Evolutionary conservation across 257 asterid genomes (phyloP).

Genomic region (Primulina eburnea): DNA sequence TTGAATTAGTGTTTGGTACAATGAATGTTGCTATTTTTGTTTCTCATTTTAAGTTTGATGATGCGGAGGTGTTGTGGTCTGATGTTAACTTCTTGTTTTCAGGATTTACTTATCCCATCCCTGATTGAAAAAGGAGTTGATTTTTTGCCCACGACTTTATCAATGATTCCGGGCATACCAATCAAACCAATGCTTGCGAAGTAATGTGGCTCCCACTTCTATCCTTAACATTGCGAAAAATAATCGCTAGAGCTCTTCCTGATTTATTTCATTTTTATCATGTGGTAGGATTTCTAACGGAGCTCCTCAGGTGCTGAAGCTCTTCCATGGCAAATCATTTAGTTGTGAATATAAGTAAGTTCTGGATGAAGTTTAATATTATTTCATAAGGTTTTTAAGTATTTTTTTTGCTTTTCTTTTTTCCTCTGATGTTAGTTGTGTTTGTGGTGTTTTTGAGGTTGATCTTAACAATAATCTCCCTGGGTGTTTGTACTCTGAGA

Average conservation of each 20-base stretch:
- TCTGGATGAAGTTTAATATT: slow-evolving; percentile 7
- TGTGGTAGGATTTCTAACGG: slow-evolving; percentile 79
- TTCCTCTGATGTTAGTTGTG: not conserved
- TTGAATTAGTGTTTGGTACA: too few relatives aligned
- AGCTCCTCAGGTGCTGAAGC: slow-evolving; percentile 60
- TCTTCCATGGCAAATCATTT: slow-evolving; percentile 64
- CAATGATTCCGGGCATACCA: slow-evolving; percentile 90
- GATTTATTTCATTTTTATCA: slow-evolving; percentile 20
- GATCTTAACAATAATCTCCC: slow-evolving; percentile 16
- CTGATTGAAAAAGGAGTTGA: slow-evolving; percentile 70
- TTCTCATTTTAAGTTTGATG: too few relatives aligned
- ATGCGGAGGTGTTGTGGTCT: slow-evolving; percentile 1
- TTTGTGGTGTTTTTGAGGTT: slow-evolving; percentile 7
- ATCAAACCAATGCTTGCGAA: slow-evolving; percentile 96
- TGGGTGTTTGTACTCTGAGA: slow-evolving; percentile 22
- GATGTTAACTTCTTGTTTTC: slow-evolving; percentile 23
- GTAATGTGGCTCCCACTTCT: slow-evolving; percentile 37
- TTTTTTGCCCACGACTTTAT: slow-evolving; percentile 62
- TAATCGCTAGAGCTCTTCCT: slow-evolving; percentile 14
- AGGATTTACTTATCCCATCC: slow-evolving; percentile 76
- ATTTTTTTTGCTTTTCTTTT: not conserved
- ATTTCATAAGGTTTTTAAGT: not conserved
- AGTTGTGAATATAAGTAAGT: slow-evolving; percentile 88
- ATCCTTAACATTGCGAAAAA: slow-evolving; percentile 13
- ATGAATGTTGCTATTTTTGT: too few relatives aligned